Evolutionary conservation across 768 basidiomycete species (phyloP).

Genomic region (Phaeolepiota aurea): DNA sequence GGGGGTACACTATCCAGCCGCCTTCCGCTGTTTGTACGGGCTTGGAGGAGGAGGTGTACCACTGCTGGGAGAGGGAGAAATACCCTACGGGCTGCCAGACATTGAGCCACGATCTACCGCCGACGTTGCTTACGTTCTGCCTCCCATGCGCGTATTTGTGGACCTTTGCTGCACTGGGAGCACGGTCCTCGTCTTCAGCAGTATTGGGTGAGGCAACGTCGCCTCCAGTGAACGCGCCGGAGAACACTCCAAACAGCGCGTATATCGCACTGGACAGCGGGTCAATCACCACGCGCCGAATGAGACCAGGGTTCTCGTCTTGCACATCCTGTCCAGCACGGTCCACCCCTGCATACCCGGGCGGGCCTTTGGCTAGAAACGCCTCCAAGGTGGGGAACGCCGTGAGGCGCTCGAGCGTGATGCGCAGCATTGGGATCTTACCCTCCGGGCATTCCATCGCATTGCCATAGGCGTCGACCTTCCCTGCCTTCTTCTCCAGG

Average conservation of each 20-base stretch:
- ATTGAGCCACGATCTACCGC: not conserved
- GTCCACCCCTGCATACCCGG: too few species aligned
- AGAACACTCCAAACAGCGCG: too few species aligned
- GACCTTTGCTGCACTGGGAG: not conserved
- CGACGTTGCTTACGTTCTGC: not conserved
- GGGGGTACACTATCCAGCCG: not conserved
- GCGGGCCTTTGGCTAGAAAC: not conserved
- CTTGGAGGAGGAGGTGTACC: not conserved
- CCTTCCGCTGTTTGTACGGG: not conserved
- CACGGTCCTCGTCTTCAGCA: not conserved
- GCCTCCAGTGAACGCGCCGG: too few species aligned
- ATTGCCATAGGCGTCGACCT: not conserved
- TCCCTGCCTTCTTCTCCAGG: too few species aligned
- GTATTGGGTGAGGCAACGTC: too few species aligned
- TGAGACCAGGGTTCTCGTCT: too few species aligned
- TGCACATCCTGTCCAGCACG: too few species aligned
- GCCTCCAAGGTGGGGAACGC: not conserved
- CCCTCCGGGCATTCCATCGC: not conserved
- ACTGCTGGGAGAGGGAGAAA: not conserved
- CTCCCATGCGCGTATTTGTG: not conserved
- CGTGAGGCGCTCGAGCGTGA: not conserved
- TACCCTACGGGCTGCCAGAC: not conserved
- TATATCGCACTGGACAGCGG: too few species aligned
- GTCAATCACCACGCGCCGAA: too few species aligned
- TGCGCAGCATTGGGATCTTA: not conserved